These are phyloP conservation scores for Ophiostoma montium DNA, from an alignment of 2,329 filamentous ascomycete species.

Conservation along the genomic window DNA sequence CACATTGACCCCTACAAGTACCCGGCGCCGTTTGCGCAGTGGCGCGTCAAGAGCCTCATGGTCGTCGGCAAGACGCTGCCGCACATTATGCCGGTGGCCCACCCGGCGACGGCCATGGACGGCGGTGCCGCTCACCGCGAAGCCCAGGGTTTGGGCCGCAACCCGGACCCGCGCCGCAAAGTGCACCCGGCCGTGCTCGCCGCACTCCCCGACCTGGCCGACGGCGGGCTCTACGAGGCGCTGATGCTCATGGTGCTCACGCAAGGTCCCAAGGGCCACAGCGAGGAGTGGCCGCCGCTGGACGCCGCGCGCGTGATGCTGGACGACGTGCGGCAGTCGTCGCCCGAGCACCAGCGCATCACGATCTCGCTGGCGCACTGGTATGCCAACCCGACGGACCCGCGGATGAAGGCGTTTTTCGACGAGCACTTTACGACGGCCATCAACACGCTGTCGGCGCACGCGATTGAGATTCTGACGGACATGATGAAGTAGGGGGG, in stretches of 20 bases:
- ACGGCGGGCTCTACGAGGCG: constrained; percentile 38
- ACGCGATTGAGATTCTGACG: constrained; percentile 31
- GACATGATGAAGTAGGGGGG: neutral
- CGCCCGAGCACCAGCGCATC: constrained; percentile 26
- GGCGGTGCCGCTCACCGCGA: neutral
- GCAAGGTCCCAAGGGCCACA: constrained; percentile 27
- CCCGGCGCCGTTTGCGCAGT: constrained; percentile 34
- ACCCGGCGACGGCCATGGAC: constrained; percentile 9
- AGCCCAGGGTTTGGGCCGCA: neutral
- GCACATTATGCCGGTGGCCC: constrained; percentile 22
- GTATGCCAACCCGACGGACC: constrained; percentile 25
- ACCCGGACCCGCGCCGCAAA: constrained; percentile 3
- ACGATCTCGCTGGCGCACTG: constrained; percentile 30
- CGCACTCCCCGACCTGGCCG: constrained; percentile 31
- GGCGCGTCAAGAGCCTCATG: constrained; percentile 36
- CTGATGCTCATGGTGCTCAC: constrained; percentile 33
- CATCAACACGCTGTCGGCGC: constrained; percentile 29
- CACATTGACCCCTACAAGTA: constrained; percentile 35
- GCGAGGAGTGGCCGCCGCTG: constrained; percentile 31
- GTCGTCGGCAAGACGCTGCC: constrained; percentile 37
- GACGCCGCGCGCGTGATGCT: constrained; percentile 32
- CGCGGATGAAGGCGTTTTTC: constrained; percentile 32
- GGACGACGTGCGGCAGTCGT: constrained; percentile 31
- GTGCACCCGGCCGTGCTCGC: constrained; percentile 16
- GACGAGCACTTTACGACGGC: constrained; percentile 33